Evolutionary conservation across 2,329 filamentous ascomycete genomes (phyloP), one percentile per base, ranked within the genome.

Genomic region (Chrysosporium keratinophilum): DNA sequence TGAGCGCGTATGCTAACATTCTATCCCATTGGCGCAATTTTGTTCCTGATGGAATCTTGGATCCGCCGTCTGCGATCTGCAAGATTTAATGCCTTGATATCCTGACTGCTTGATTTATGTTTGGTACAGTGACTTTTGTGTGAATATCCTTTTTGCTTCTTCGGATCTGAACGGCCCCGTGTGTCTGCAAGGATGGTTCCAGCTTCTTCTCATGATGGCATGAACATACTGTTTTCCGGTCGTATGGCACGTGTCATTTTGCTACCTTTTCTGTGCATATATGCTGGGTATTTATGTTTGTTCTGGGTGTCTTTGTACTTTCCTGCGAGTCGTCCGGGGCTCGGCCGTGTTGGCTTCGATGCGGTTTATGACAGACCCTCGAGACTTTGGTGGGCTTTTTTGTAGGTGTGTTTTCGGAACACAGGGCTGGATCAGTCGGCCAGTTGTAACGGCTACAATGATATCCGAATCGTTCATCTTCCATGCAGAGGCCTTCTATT

Each of bases 1-100:
- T 72, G 45, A 59, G 11, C 17, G 44, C 34, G 10, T 20, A 6
- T 5, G 12, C 28, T 2, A 10, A 19, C 40, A n/a, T 28, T 9
- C 23, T n/a, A n/a, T 31, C 35, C 7, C 2, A n/a, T 11, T 33
- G n/a, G 23, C 20, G n/a, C 14, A 14, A 7, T 45, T 12, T 40
- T 41, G 39, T 4, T 4, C 5, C 37, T 31, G 20, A 15, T 41
- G 11, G n/a, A 41, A 50, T 41, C 47, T 2, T 6, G 17, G 19
- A 19, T 17, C 17, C 19, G 2, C 23, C 37, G 12, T 14, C 14
- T 9, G 23, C 23, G 3, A 28, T 28, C 23, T 28, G 3, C 23
- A 28, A 28, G 23, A 28, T 28, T 28, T 28, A 28, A 4, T n/a
- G 42, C 28, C 12, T 34, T 41, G 31, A 45, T 52, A 52, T 52